phyloP scores from a whole-genome alignment of 805 yeast genomes.

The Priceomyces carsonii region DNA sequence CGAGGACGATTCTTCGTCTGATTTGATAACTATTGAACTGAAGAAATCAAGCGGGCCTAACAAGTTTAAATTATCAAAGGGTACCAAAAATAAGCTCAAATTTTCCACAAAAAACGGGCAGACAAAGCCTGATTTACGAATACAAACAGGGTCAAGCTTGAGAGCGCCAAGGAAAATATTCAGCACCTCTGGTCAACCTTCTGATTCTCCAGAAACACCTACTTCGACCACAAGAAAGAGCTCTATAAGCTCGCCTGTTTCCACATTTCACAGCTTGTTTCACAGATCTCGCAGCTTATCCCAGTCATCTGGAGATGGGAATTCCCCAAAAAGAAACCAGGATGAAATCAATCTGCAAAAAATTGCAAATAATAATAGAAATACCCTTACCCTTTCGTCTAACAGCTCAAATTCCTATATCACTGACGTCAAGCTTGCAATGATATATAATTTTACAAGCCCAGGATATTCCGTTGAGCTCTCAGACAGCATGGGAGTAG shows the following conservation, averaged over 20 bases:
- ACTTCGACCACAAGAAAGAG: conserved; percentile 15
- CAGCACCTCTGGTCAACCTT: conserved; percentile 11
- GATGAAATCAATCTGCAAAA: conserved; percentile 14
- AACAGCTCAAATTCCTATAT: conserved; percentile 35
- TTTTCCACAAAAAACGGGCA: conserved; percentile 11
- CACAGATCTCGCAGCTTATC: conserved; percentile 24
- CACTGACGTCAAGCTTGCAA: conserved; percentile 29
- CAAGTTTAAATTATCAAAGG: conserved; percentile 12
- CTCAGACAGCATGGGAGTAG: conserved; percentile 15
- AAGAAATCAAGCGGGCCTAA: conserved; percentile 8
- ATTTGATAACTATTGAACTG: conserved; percentile 7
- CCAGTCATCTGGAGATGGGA: conserved; percentile 11
- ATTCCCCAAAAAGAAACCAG: conserved; percentile 7
- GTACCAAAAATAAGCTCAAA: conserved; percentile 10
- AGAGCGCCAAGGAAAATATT: conserved; percentile 25
- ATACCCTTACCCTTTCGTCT: conserved; percentile 30
- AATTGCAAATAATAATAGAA: conserved; percentile 15
- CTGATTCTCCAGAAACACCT: conserved; percentile 14
- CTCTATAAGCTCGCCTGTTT: conserved; percentile 31
- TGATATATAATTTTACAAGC: conserved; percentile 34
- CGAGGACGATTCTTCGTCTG: conserved; percentile 10
- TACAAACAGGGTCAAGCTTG: conserved; percentile 28
- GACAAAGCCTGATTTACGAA: conserved; percentile 28
- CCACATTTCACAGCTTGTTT: conserved; percentile 34
- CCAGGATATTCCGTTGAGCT: conserved; percentile 29